A percentile compares a stretch with the other conserved stretches of the same genome.
These are phyloP conservation scores for Mortierella sp. DNA, from an alignment of 371 early-diverging fungal species.

Conservation along the genomic window DNA sequence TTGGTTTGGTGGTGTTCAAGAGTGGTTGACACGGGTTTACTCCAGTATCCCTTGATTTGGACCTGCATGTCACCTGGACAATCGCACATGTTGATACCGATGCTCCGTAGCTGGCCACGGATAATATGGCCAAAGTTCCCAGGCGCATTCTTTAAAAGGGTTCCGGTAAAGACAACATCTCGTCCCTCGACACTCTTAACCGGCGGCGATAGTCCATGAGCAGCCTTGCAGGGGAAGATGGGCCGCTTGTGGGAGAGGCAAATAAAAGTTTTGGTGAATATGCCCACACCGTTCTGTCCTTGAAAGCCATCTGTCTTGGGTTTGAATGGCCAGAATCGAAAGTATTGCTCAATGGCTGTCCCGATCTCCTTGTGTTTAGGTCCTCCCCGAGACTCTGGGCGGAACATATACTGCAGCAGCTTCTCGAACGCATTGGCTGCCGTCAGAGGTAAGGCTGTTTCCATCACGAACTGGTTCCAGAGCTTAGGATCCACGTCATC, in stretches of 20 bases:
- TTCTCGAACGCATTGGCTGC: slow-evolving; percentile 2
- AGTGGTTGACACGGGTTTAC: background rate
- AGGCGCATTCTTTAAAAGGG: background rate
- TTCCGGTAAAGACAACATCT: slow-evolving; percentile 4
- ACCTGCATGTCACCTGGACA: background rate
- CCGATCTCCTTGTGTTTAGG: slow-evolving; percentile 8
- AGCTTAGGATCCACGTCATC: background rate
- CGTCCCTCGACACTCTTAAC: background rate
- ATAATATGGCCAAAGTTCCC: background rate
- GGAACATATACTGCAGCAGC: slow-evolving; percentile 1
- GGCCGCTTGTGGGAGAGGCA: background rate
- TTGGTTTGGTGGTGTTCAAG: background rate
- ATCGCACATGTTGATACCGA: background rate
- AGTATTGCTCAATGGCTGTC: background rate
- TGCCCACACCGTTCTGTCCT: background rate
- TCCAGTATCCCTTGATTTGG: background rate
- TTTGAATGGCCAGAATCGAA: slow-evolving; percentile 12
- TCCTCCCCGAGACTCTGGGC: background rate
- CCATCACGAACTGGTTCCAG: slow-evolving; percentile 27
- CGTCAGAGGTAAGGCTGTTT: slow-evolving; percentile 8
- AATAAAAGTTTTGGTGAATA: slow-evolving; percentile 7
- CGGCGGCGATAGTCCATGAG: too few relatives aligned
- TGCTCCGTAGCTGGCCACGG: background rate
- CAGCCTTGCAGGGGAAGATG: slow-evolving; percentile 11
- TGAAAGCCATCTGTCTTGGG: background rate